Conservation (phyloP, 495 filamentous ascomycete species). For the Penicillium cinerascens region DNA sequence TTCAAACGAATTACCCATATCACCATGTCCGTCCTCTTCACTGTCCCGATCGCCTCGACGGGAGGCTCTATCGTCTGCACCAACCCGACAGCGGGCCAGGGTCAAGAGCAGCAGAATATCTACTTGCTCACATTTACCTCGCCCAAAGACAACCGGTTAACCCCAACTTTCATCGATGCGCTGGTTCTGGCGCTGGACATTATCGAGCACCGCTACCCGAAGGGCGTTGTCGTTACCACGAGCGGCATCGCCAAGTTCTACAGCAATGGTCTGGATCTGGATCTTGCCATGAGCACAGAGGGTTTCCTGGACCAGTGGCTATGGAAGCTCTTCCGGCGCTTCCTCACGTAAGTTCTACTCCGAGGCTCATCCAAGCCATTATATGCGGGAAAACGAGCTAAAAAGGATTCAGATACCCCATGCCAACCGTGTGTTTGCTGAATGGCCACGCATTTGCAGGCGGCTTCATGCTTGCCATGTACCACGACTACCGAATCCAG, state of each 20-base stretch:
- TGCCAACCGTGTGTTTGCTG: slow-evolving; percentile 75
- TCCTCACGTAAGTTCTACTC: slow-evolving; percentile 52
- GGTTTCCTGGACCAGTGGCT: slow-evolving; percentile 54
- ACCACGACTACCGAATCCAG: slow-evolving; percentile 78
- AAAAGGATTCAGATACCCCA: slow-evolving; percentile 54
- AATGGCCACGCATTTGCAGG: slow-evolving; percentile 83
- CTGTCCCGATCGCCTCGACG: slow-evolving; percentile 40
- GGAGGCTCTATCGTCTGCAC: slow-evolving; percentile 56
- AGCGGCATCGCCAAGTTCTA: slow-evolving; percentile 74
- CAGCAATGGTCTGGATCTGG: slow-evolving; percentile 72
- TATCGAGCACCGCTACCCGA: slow-evolving; percentile 61
- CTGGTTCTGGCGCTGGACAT: slow-evolving; percentile 67
- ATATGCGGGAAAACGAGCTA: slow-evolving; percentile 1
- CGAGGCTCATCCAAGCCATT: neutral
- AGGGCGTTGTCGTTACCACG: slow-evolving; percentile 73
- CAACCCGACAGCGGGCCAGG: slow-evolving; percentile 39
- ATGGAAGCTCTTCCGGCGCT: slow-evolving; percentile 55
- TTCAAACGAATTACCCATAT: neutral
- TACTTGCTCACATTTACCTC: slow-evolving; percentile 73
- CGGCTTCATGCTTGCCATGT: slow-evolving; percentile 77
- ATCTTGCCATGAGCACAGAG: slow-evolving; percentile 45
- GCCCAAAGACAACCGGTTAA: slow-evolving; percentile 73
- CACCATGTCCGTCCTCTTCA: slow-evolving; percentile 39
- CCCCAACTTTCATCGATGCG: slow-evolving; percentile 59
- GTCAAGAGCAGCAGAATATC: slow-evolving; percentile 39